Percentiles rank a stretch among this genome's conserved stretches.
These are phyloP conservation scores for Phytophthora podocarpi DNA, from an alignment of 352 stramenopile genomes.

Conservation along the genomic window DNA sequence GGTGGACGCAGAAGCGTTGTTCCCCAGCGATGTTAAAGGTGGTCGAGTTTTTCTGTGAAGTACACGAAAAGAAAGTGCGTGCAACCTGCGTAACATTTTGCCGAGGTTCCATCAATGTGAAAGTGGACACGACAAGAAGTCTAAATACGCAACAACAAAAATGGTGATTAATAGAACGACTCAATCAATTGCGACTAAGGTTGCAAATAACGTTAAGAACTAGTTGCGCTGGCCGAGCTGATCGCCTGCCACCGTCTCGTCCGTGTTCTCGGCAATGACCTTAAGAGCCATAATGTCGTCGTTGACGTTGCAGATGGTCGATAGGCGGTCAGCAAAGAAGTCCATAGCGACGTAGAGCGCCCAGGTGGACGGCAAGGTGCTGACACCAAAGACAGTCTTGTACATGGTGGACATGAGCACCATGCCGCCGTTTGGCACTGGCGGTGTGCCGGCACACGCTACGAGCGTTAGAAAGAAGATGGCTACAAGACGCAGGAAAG, in stretches of 20 bases:
- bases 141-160: too few relatives aligned
- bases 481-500: slow-evolving; percentile 40
- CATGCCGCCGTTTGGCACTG: slow-evolving; percentile 55
- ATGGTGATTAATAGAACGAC: too few relatives aligned
- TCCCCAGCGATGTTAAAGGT: too few relatives aligned
- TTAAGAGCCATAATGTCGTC: slow-evolving; percentile 83
- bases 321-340: slow-evolving; percentile 69
- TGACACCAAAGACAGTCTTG: slow-evolving; percentile 61
- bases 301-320: slow-evolving; percentile 79
- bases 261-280: slow-evolving; percentile 73
- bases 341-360: slow-evolving; percentile 64
- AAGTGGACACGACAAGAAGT: too few relatives aligned
- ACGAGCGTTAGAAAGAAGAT: slow-evolving; percentile 67
- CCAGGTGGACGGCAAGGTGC: slow-evolving; percentile 55
- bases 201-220: background rate
- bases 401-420: slow-evolving; percentile 72
- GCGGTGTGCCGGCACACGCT: slow-evolving; percentile 52
- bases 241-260: slow-evolving; percentile 67
- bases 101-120: too few relatives aligned
- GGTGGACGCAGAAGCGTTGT: too few relatives aligned
- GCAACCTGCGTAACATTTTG: too few relatives aligned
- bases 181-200: background rate
- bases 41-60: too few relatives aligned
- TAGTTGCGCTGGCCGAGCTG: slow-evolving; percentile 55
- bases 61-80: too few relatives aligned